Evolutionary conservation across 2,329 filamentous ascomycete genomes (phyloP).

Genomic region (Samsoniella hepiali): DNA sequence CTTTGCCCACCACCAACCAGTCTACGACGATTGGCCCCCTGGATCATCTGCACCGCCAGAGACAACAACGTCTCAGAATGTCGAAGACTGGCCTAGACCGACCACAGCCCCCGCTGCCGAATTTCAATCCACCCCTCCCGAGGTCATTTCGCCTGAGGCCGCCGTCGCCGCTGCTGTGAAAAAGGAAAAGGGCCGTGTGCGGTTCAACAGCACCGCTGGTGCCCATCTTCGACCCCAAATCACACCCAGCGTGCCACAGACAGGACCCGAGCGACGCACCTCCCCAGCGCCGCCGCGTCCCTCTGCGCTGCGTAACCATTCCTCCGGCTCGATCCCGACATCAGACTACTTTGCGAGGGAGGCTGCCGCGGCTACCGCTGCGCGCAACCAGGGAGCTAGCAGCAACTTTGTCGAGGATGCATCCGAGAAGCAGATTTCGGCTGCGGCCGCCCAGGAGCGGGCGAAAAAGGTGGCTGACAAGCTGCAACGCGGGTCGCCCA

Average conservation of each 20-base stretch:
- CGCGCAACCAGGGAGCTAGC: not conserved
- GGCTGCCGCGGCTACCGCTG: slow-evolving; percentile 16
- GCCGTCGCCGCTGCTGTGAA: slow-evolving; percentile 27
- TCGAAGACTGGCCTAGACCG: slow-evolving; percentile 15
- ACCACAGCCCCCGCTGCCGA: slow-evolving; percentile 8
- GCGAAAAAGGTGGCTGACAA: slow-evolving; percentile 42
- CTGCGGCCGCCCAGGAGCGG: slow-evolving; percentile 43
- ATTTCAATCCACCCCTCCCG: not conserved
- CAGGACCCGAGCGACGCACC: slow-evolving; percentile 22
- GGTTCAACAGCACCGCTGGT: slow-evolving; percentile 46
- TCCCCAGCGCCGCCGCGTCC: slow-evolving; percentile 14
- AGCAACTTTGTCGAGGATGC: slow-evolving; percentile 14
- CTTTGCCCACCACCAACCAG: slow-evolving; percentile 17
- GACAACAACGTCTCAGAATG: slow-evolving; percentile 10
- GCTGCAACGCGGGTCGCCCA: slow-evolving; percentile 36
- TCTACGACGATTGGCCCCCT: slow-evolving; percentile 15
- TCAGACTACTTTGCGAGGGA: slow-evolving; percentile 17
- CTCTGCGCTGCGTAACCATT: slow-evolving; percentile 17
- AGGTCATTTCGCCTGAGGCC: not conserved
- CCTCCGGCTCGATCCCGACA: slow-evolving; percentile 19
- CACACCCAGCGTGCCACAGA: slow-evolving; percentile 20
- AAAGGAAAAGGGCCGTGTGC: slow-evolving; percentile 46
- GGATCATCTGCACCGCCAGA: slow-evolving; percentile 8
- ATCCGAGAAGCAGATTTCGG: slow-evolving; percentile 28
- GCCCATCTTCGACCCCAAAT: slow-evolving; percentile 28